phyloP scores from a whole-genome alignment of 139 green algal genomes.

The Diplosphaera chodatii region DNA sequence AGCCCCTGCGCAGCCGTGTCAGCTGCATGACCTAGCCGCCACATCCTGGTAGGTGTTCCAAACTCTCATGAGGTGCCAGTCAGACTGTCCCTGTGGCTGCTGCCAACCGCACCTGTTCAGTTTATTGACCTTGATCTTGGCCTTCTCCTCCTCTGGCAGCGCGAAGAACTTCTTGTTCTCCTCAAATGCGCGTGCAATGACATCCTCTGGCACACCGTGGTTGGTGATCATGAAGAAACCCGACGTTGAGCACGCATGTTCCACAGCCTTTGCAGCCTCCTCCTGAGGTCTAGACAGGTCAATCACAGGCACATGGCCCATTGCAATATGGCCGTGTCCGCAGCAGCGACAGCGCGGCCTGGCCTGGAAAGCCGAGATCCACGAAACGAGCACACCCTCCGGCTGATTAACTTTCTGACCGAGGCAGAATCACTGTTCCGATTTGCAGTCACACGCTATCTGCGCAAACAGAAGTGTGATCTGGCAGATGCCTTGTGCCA shows the following conservation, averaged over 20 bases:
- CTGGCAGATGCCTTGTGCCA: no score
- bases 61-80: no score
- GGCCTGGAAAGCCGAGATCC: no score
- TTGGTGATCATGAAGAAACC: conserved; percentile 70
- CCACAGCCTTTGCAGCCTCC: conserved; percentile 7
- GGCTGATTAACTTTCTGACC: no score
- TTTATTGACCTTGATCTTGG: conserved; percentile 20
- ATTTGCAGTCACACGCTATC: no score
- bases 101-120: not conserved
- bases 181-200: conserved; percentile 48
- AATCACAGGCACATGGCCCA: conserved; percentile 21
- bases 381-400: no score
- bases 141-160: conserved; percentile 66
- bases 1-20: conserved; percentile 21
- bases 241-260: conserved; percentile 22
- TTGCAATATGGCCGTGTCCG: not conserved
- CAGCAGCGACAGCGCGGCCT: no score
- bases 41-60: no score
- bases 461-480: no score
- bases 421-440: no score
- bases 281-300: conserved; percentile 20
- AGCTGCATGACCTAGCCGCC: no score
- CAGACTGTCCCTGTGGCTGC: no score
- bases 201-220: conserved; percentile 57
- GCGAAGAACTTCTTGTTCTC: conserved; percentile 64